Evolutionary conservation across 208 protist species (phyloP), one percentile per base, ranked within the genome.

Genomic region (Leishmania aethiopica): DNA sequence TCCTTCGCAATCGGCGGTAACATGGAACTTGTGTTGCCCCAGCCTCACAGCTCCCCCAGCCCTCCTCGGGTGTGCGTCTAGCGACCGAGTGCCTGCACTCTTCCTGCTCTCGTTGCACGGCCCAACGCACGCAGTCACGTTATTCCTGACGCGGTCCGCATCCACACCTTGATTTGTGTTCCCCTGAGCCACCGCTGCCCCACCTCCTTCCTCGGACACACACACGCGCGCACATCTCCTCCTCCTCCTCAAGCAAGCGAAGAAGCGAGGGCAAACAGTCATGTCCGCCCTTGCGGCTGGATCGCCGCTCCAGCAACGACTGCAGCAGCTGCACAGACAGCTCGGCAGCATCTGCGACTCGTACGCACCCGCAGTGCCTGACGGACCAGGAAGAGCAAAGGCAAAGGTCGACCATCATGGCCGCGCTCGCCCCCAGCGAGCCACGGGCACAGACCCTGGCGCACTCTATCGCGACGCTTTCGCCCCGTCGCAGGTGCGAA

Each of bases 251-350:
- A n/a, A 37, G 47, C 25, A 55, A 53, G 25, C 49, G n/a, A 53
- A 55, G 11, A 35, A n/a, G 3, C 51, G 15, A 40, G 32, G n/a
- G n/a, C 13, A 17, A 51, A 6, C 45, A 35, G n/a, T 77, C 51
- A 77, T 45, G 72, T 59, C 72, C 6, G 51, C 49, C 15, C 17
- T 49, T 25, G 32, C 75, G 51, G 64, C 37, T 45, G 59, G 35
- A 15, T 40, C 49, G 45, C 37, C 59, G 0, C 70, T 85, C 62
- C 17, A 53, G 35, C 77, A 78, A 49, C 62, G 71, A 64, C 82
- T 85, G 22, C 47, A 81, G 70, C 82, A 79, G n/a, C 64, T 89
- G 40, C 60, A 82, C 19, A 53, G 70, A 10, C 81, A 59, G 5
- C 83, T 79, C 51, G 86, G 79, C 51, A 32, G 22, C 22, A 75